phyloP scores from a whole-genome alignment of 768 basidiomycete species.

The Trametes cubensis region DNA sequence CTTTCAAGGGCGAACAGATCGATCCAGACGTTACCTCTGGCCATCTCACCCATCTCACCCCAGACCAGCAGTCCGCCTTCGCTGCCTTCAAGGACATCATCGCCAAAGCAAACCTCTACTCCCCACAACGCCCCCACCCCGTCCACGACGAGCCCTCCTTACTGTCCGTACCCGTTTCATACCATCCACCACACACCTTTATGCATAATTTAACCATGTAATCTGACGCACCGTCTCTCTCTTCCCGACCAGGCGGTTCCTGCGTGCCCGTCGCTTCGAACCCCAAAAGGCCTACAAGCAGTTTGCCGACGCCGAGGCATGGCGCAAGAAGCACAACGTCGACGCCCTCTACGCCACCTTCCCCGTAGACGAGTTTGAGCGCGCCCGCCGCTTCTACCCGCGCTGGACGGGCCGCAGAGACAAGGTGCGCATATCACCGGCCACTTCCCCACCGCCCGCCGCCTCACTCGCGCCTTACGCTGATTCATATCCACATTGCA shows the following conservation, averaged over 20 bases:
- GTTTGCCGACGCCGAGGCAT: slow-evolving; percentile 66
- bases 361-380: slow-evolving; percentile 59
- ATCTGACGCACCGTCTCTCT: background rate
- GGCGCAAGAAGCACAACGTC: slow-evolving; percentile 67
- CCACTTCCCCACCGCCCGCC: background rate
- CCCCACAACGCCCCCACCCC: slow-evolving; percentile 31
- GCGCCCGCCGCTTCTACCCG: slow-evolving; percentile 67
- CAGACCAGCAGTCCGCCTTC: slow-evolving; percentile 51
- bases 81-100: slow-evolving; percentile 57
- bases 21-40: slow-evolving; percentile 43
- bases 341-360: slow-evolving; percentile 65
- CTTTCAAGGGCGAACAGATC: slow-evolving; percentile 16
- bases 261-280: slow-evolving; percentile 77
- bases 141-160: slow-evolving; percentile 67
- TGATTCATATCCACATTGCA: background rate
- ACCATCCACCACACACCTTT: slow-evolving; percentile 28
- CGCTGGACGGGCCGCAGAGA: slow-evolving; percentile 81
- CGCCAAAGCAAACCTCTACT: slow-evolving; percentile 54
- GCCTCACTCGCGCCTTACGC: background rate
- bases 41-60: slow-evolving; percentile 57
- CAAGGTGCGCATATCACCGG: slow-evolving; percentile 48
- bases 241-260: slow-evolving; percentile 81
- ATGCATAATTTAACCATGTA: background rate
- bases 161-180: slow-evolving; percentile 14
- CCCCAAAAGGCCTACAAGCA: slow-evolving; percentile 65